phyloP scores from a whole-genome alignment of 2,329 filamentous ascomycete genomes.

The Albophoma yamanashiensis region DNA sequence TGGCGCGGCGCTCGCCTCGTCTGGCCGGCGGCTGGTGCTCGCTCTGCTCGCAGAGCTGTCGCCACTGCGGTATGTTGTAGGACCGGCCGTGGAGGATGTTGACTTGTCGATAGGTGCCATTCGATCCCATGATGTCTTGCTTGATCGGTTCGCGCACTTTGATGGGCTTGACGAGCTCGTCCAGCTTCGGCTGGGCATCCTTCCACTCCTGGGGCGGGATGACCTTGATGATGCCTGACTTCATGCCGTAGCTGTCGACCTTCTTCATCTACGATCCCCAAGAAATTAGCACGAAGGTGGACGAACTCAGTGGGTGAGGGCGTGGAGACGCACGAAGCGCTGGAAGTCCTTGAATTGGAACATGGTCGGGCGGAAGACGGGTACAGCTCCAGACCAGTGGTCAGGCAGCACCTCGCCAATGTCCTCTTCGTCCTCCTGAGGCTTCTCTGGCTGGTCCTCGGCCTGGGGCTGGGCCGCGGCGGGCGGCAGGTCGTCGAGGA shows the following conservation, averaged over 20 bases:
- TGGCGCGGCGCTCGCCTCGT: slow-evolving; percentile 68
- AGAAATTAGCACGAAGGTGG: slow-evolving; percentile 9
- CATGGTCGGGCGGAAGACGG: slow-evolving; percentile 93
- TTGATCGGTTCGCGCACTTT: slow-evolving; percentile 95
- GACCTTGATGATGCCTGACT: slow-evolving; percentile 92
- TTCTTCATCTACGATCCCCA: slow-evolving; percentile 50
- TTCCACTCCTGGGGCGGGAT: slow-evolving; percentile 92
- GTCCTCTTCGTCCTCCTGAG: slow-evolving; percentile 40
- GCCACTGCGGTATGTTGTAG: slow-evolving; percentile 96
- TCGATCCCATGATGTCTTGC: slow-evolving; percentile 93
- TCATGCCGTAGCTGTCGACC: slow-evolving; percentile 92
- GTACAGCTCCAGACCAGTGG: slow-evolving; percentile 84
- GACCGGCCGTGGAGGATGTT: slow-evolving; percentile 94
- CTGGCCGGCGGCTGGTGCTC: slow-evolving; percentile 91
- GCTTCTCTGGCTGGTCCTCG: slow-evolving; percentile 8
- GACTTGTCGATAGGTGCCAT: slow-evolving; percentile 91
- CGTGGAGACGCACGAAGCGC: slow-evolving; percentile 55
- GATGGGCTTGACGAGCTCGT: slow-evolving; percentile 82
- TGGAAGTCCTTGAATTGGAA: slow-evolving; percentile 91
- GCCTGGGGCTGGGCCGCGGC: slow-evolving; percentile 10
- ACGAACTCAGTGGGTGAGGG: neutral
- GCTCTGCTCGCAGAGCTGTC: slow-evolving; percentile 82
- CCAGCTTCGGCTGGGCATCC: slow-evolving; percentile 63
- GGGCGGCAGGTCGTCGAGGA: slow-evolving; percentile 21
- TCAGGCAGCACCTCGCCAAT: slow-evolving; percentile 74